Evolutionary conservation across 176 grass and related monocot species (phyloP).

Genomic region (Saccharum spontaneum): DNA sequence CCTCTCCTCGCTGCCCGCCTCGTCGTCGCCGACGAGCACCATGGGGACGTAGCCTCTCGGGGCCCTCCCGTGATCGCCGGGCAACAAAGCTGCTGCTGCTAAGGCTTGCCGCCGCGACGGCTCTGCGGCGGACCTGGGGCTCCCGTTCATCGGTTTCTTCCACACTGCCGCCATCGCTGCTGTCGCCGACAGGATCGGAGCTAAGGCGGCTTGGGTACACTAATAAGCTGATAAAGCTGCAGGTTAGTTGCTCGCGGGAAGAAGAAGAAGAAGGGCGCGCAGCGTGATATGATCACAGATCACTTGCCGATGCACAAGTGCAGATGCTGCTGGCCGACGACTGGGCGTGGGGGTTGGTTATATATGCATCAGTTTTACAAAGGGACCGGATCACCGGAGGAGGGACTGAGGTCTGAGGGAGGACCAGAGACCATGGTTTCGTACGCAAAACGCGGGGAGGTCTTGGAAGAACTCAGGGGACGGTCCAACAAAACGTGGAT

Average conservation of each 20-base stretch:
- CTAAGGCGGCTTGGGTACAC: background rate
- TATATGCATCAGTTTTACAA: background rate
- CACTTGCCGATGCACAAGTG: background rate
- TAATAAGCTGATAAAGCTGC: background rate
- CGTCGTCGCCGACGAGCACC: constrained; percentile 3
- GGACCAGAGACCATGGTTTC: background rate
- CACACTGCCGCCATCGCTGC: background rate
- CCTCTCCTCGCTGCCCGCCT: background rate
- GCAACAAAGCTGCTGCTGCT: background rate
- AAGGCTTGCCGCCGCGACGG: background rate
- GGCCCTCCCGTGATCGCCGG: background rate
- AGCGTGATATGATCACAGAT: background rate
- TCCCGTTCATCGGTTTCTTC: background rate
- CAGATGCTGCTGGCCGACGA: background rate
- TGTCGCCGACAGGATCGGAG: background rate
- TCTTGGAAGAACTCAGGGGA: background rate
- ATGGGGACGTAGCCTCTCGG: constrained; percentile 14
- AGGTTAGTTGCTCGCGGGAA: too few species aligned
- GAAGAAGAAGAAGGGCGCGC: too few species aligned
- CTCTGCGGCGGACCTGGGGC: background rate
- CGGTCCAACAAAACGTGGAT: background rate
- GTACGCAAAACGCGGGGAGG: background rate
- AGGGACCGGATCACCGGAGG: background rate
- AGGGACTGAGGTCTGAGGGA: too few species aligned
- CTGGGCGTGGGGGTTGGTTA: background rate